Base-by-base conservation (phyloP, 768 basidiomycete species). In the Leccinum longicurvipes region DNA sequence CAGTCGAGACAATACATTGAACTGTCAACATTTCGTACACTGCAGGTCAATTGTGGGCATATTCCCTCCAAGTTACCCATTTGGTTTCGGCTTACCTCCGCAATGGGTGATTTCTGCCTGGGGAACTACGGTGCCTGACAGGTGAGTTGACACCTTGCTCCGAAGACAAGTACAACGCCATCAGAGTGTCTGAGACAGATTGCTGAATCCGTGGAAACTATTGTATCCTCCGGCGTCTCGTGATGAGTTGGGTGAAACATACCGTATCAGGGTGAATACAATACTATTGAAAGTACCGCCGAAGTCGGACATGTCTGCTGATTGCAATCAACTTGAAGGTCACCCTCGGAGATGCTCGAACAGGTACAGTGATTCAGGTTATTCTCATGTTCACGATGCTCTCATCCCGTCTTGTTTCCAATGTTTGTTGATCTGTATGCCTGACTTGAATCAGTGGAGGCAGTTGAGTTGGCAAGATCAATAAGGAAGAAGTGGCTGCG, bases 221-320 rank as follows among this genome's bases (percentile, higher is more conserved):
- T 4, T n/a, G 36, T 4, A n/a, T 39, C 4, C 17, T 10, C 36
- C 9, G 17, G 77, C 76, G 59, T 67, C 71, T 34, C 66, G 71
- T 45, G 74, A 78, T 46, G 74, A 10, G 76, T 25, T 82, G 74
- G 70, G 72, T 83, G 64, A 72, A 72, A 64, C 82, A 78, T 1
- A 76, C 73, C 0, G 74, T 85, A 82, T 60, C 79, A 82, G 60
- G 76, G 74, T 3, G 60, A 72, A 36, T 81, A 80, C 62, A 80
- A 80, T 61, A 75, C 75, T 6, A 66, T 81, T 14, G 71, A 76
- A 55, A 70, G 79, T 24, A 61, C 58, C 6, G 68, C 70, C 12
- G 76, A 79, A 67, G 65, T 67, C 1, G 76, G 77, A 63, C 58
- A 15, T 9, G 57, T 55, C 44, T 39, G 19, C n/a, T n/a, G n/a